These are phyloP conservation scores for Plantago elongata DNA, from an alignment of 257 asterid genomes.

Conservation along the genomic window DNA sequence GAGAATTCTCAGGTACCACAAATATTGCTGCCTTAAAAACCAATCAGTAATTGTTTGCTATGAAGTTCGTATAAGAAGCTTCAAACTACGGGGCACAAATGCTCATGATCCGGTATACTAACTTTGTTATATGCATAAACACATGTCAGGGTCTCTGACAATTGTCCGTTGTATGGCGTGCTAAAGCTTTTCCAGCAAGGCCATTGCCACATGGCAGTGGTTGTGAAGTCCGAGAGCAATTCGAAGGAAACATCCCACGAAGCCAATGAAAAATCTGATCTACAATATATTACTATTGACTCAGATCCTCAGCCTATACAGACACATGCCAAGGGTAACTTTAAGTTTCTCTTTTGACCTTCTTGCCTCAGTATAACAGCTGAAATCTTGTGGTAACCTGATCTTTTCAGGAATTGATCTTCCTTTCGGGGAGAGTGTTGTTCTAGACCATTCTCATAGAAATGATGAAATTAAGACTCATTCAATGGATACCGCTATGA, in stretches of 20 bases:
- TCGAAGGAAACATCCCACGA: constrained; percentile 14
- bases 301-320: constrained; percentile 22
- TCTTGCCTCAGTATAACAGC: not conserved
- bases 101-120: not conserved
- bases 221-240: constrained; percentile 30
- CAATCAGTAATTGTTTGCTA: not conserved
- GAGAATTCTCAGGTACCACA: constrained; percentile 52
- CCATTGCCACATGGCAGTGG: constrained; percentile 64
- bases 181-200: constrained; percentile 55
- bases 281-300: constrained; percentile 19
- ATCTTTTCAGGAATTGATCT: constrained; percentile 20
- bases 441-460: not conserved
- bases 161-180: constrained; percentile 49
- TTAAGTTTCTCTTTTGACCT: not conserved
- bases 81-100: not conserved
- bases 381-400: not conserved
- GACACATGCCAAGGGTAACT: constrained; percentile 24
- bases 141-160: constrained; percentile 38
- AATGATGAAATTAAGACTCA: constrained; percentile 14
- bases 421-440: constrained; percentile 17
- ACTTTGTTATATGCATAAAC: not conserved
- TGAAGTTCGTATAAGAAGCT: not conserved
- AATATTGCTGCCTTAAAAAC: not conserved
- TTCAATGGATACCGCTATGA: constrained; percentile 12
- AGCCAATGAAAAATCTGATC: constrained; percentile 17